Conservation (phyloP, 495 filamentous ascomycete genomes). For the Xylaria sp. region DNA sequence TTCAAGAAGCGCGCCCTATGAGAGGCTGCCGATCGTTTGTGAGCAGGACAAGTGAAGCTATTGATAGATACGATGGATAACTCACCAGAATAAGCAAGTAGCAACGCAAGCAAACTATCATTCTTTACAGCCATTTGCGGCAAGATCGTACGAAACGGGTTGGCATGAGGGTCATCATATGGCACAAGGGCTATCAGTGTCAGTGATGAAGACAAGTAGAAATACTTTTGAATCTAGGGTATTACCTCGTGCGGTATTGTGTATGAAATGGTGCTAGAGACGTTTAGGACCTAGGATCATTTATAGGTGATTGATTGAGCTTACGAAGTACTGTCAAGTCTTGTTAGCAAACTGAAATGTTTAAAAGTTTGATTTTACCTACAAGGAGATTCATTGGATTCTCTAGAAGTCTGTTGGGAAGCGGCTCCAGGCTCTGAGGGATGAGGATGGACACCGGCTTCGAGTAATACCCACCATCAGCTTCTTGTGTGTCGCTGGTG, state of each 20-base stretch:
- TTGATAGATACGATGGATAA: constrained; percentile 1
- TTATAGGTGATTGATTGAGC: constrained; percentile 14
- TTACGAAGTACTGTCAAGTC: constrained; percentile 49
- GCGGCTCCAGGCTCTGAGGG: constrained; percentile 44
- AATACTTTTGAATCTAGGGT: neutral
- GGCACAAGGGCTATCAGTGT: constrained; percentile 65
- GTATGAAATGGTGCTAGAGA: constrained; percentile 73
- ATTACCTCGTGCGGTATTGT: constrained; percentile 70
- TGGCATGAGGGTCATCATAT: constrained; percentile 72
- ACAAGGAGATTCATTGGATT: constrained; percentile 79
- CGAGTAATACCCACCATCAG: constrained; percentile 71
- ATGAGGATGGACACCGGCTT: constrained; percentile 61
- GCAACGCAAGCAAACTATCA: constrained; percentile 77
- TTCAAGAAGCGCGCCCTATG: constrained; percentile 80
- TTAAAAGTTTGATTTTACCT: constrained; percentile 51
- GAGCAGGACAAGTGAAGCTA: neutral
- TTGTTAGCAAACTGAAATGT: constrained; percentile 27
- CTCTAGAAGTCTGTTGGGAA: constrained; percentile 57
- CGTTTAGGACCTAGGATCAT: constrained; percentile 2
- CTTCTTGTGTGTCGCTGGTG: constrained; percentile 56
- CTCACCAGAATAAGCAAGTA: constrained; percentile 74
- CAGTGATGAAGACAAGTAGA: constrained; percentile 7
- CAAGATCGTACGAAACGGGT: constrained; percentile 75
- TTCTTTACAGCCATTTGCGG: constrained; percentile 72
- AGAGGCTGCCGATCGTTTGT: constrained; percentile 56